phyloP scores from a whole-genome alignment of 2,329 filamentous ascomycete genomes.

The Aspergillus novoparasiticus region DNA sequence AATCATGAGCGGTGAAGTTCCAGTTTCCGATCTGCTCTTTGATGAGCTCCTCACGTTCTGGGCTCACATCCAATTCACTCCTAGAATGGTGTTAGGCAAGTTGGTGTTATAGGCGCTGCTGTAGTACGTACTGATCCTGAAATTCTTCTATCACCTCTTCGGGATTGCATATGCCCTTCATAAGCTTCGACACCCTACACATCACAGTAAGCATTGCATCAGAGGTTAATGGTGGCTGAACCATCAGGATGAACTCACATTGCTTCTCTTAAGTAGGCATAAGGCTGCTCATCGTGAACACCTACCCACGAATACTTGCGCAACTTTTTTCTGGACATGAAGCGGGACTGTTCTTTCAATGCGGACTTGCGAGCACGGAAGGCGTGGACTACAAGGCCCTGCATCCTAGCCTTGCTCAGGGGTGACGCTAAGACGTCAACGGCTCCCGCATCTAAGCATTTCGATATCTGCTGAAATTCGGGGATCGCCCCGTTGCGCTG shows the following conservation, averaged over 20 bases:
- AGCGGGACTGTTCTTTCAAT: constrained; percentile 69
- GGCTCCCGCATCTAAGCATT: constrained; percentile 82
- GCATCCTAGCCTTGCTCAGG: constrained; percentile 71
- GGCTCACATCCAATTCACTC: constrained; percentile 67
- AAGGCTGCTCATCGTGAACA: constrained; percentile 80
- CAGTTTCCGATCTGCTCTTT: constrained; percentile 73
- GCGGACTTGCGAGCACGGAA: constrained; percentile 81
- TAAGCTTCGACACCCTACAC: constrained; percentile 72
- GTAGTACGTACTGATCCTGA: constrained; percentile 57
- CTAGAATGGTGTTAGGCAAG: neutral
- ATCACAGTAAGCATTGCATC: constrained; percentile 1
- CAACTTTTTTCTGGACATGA: constrained; percentile 71
- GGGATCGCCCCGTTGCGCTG: constrained; percentile 35
- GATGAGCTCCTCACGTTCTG: constrained; percentile 67
- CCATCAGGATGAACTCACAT: constrained; percentile 57
- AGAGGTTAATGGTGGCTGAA: constrained; percentile 2
- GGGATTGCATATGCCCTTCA: constrained; percentile 82
- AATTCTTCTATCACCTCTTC: constrained; percentile 64
- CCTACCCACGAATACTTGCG: constrained; percentile 92
- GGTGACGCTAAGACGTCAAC: constrained; percentile 83
- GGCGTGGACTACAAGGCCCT: constrained; percentile 77
- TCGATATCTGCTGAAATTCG: constrained; percentile 61
- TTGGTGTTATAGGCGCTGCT: constrained; percentile 2
- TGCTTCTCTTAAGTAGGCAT: constrained; percentile 84
- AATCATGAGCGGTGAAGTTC: constrained; percentile 88